Percentiles rank a stretch among this genome's conserved stretches.
These are phyloP conservation scores for Pythium grandisporangium DNA, from an alignment of 352 stramenopile species.

Conservation along the genomic window DNA sequence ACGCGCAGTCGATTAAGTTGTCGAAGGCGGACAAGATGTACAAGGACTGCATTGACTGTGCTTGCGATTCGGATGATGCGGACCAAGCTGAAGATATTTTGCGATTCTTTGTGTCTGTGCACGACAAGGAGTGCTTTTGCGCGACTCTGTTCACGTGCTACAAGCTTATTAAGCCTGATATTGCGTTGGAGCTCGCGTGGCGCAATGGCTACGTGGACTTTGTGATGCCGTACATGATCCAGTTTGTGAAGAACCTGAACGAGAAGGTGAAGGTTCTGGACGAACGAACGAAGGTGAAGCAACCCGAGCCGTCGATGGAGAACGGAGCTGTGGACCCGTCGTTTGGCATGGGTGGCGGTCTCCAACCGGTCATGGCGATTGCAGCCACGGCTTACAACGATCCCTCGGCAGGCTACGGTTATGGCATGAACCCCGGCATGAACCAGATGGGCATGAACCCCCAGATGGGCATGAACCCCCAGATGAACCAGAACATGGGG, in stretches of 20 bases:
- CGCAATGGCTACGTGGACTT: constrained; percentile 98
- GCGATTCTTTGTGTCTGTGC: constrained; percentile 98
- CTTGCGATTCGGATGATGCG: constrained; percentile 92
- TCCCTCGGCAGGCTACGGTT: constrained; percentile 29
- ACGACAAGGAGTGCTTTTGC: constrained; percentile 99
- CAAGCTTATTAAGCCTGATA: constrained; percentile 97
- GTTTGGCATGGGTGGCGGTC: constrained; percentile 67
- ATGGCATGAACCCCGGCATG: constrained; percentile 19
- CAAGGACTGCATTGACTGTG: constrained; percentile 99
- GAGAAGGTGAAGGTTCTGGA: constrained; percentile 93
- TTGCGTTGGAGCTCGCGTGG: constrained; percentile 98
- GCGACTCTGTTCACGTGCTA: constrained; percentile 99
- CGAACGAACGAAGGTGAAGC: constrained; percentile 77
- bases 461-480: constrained; percentile 25
- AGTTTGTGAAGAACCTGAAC: constrained; percentile 97
- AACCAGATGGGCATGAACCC: constrained; percentile 44
- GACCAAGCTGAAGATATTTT: constrained; percentile 97
- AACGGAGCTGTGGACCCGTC: constrained; percentile 40
- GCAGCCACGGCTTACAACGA: constrained; percentile 81
- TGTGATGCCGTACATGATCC: constrained; percentile 99
- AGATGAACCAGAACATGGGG: constrained; percentile 16
- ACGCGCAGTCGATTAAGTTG: constrained; percentile 95
- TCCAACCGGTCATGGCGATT: constrained; percentile 78
- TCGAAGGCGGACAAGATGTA: constrained; percentile 99
- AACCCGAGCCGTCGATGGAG: constrained; percentile 57